These are phyloP conservation scores for Bruguiera gymnorhiza DNA, from an alignment of 345 rosid genomes.

Conservation along the genomic window DNA sequence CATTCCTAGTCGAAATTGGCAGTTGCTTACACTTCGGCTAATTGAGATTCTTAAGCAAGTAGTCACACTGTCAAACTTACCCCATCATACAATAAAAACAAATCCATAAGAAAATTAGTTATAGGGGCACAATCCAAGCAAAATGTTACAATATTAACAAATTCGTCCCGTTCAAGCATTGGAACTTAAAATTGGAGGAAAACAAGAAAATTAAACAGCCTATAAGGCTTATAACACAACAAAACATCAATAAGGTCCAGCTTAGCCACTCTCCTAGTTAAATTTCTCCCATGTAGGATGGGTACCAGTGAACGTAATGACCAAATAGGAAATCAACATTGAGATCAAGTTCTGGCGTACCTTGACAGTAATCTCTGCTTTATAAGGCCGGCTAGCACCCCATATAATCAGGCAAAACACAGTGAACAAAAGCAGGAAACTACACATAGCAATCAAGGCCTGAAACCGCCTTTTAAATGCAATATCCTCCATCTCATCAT, in stretches of 20 bases:
- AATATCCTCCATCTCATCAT: conserved; percentile 58
- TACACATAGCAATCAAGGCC: conserved; percentile 50
- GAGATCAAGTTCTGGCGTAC: conserved; percentile 24
- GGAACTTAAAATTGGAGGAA: neutral
- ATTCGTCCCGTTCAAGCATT: no score
- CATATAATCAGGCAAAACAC: conserved; percentile 72
- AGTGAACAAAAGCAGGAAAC: conserved; percentile 51
- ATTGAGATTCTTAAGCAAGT: no score
- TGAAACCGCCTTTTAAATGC: conserved; percentile 52
- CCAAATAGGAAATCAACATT: neutral
- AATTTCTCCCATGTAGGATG: no score
- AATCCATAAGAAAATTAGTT: neutral
- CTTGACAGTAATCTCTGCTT: conserved; percentile 61
- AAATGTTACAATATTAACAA: no score
- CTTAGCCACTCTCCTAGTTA: no score
- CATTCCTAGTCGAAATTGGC: no score
- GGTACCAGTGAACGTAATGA: no score
- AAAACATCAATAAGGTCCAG: no score
- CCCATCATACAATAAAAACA: neutral
- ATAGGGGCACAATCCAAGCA: neutral
- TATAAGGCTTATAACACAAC: no score
- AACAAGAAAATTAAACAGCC: neutral
- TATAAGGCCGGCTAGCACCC: conserved; percentile 76
- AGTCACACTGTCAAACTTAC: neutral
- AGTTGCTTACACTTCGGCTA: no score